A percentile compares a stretch with the other conserved stretches of the same genome.
Conservation (phyloP, 208 protist species). For the Wallacemonas sp. region DNA sequence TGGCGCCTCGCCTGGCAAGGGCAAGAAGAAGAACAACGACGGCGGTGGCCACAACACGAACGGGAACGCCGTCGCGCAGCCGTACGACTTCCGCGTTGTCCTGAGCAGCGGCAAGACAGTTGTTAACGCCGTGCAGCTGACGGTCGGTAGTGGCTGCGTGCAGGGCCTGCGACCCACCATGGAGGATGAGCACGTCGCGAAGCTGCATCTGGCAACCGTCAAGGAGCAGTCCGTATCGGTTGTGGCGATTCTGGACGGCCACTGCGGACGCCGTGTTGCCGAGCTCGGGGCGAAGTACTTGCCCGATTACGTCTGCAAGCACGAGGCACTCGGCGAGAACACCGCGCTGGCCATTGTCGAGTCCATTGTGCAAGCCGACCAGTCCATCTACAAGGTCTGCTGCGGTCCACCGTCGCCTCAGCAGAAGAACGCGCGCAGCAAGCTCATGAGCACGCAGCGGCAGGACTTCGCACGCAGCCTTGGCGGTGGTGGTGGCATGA, state of each 20-base stretch:
- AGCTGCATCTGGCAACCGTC: slow-evolving; percentile 43
- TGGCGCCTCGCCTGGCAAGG: slow-evolving; percentile 14
- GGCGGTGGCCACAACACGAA: background rate
- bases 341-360: slow-evolving; percentile 75
- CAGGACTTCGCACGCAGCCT: slow-evolving; percentile 24
- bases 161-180: slow-evolving; percentile 81
- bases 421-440: slow-evolving; percentile 6
- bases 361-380: slow-evolving; percentile 74
- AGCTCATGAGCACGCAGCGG: background rate
- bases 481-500: slow-evolving; percentile 13
- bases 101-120: slow-evolving; percentile 70
- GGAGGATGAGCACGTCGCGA: slow-evolving; percentile 79
- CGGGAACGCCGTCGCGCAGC: background rate
- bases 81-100: slow-evolving; percentile 76
- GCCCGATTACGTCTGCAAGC: slow-evolving; percentile 61
- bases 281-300: slow-evolving; percentile 59
- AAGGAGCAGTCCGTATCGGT: slow-evolving; percentile 63
- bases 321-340: slow-evolving; percentile 66
- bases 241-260: slow-evolving; percentile 76
- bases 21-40: background rate
- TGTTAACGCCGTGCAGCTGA: slow-evolving; percentile 44
- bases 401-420: background rate
- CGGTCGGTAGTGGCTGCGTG: slow-evolving; percentile 52
- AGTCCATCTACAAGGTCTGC: slow-evolving; percentile 26
- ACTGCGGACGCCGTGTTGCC: slow-evolving; percentile 77